Conservation (phyloP, 208 protist genomes). For the Trypanosoma cruzi region DNA sequence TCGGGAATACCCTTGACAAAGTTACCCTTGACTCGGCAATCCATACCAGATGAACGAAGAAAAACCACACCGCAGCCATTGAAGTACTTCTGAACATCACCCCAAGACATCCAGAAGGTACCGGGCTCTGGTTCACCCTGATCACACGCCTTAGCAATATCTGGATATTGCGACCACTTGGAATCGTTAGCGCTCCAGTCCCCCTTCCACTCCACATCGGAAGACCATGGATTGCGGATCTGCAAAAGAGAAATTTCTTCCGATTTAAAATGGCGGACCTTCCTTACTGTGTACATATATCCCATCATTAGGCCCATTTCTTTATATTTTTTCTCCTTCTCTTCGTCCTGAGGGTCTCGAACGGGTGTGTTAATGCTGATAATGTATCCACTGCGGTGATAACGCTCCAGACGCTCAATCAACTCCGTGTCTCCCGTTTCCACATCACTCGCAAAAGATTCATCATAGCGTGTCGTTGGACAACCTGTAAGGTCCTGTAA, state of each 20-base stretch:
- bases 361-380: conserved; percentile 36
- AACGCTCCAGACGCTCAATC: conserved; percentile 26
- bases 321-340: conserved; percentile 26
- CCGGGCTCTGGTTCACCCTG: conserved; percentile 26
- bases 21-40: conserved; percentile 48
- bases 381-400: conserved; percentile 22
- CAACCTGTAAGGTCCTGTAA: conserved; percentile 61
- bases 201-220: conserved; percentile 30
- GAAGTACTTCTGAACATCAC: conserved; percentile 60
- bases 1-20: conserved; percentile 43
- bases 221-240: conserved; percentile 31
- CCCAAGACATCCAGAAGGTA: conserved; percentile 69
- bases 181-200: conserved; percentile 23
- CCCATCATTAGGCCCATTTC: conserved; percentile 27
- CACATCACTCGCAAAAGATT: conserved; percentile 17
- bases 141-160: conserved; percentile 24
- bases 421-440: conserved; percentile 20
- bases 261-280: conserved; percentile 10
- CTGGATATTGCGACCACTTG: conserved; percentile 29
- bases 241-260: conserved; percentile 24
- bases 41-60: conserved; percentile 36
- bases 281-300: conserved; percentile 23
- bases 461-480: conserved; percentile 36
- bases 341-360: neutral
- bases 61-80: conserved; percentile 66